Percentiles rank a stretch among this genome's conserved stretches.
Evolutionary conservation across 73 alveolate species (phyloP).

Genomic region (Paramecium bursaria): DNA sequence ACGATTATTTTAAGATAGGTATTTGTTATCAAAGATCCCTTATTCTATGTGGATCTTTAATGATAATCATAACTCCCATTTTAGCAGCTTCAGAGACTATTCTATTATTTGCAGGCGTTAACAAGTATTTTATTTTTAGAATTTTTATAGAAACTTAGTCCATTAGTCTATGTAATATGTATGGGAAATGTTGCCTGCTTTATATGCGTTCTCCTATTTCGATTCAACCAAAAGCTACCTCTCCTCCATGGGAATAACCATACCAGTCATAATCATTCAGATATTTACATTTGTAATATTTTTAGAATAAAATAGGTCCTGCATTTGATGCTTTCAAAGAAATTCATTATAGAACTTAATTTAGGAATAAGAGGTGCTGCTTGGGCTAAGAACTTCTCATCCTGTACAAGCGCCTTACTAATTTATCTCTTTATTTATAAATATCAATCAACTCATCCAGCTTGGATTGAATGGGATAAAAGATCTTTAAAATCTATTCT

Average conservation of each 20-base stretch:
- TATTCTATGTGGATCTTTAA: slow-evolving; percentile 4
- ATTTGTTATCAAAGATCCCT: slow-evolving; percentile 42
- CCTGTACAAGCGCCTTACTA: background rate
- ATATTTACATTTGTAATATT: slow-evolving; percentile 17
- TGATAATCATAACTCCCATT: slow-evolving; percentile 33
- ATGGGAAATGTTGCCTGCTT: slow-evolving; percentile 49
- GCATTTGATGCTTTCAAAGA: slow-evolving; percentile 2
- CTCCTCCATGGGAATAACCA: slow-evolving; percentile 21
- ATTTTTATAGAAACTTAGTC: slow-evolving; percentile 1
- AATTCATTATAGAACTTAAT: slow-evolving; percentile 24
- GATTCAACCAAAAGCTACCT: slow-evolving; percentile 35
- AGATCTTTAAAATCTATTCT: slow-evolving; percentile 19
- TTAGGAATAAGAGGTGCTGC: slow-evolving; percentile 57
- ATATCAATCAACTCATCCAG: slow-evolving; percentile 26
- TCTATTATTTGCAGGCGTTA: background rate
- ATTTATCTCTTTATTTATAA: slow-evolving; percentile 4
- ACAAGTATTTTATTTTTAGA: background rate
- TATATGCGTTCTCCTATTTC: slow-evolving; percentile 33
- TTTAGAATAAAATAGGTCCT: background rate
- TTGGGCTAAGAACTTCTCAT: slow-evolving; percentile 43
- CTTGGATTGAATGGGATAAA: slow-evolving; percentile 58
- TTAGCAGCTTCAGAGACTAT: slow-evolving; percentile 20
- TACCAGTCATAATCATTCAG: slow-evolving; percentile 27
- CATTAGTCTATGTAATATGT: slow-evolving; percentile 29
- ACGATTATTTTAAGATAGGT: slow-evolving; percentile 28